phyloP scores from a whole-genome alignment of 2,329 filamentous ascomycete species.

The Cercospora beticola region DNA sequence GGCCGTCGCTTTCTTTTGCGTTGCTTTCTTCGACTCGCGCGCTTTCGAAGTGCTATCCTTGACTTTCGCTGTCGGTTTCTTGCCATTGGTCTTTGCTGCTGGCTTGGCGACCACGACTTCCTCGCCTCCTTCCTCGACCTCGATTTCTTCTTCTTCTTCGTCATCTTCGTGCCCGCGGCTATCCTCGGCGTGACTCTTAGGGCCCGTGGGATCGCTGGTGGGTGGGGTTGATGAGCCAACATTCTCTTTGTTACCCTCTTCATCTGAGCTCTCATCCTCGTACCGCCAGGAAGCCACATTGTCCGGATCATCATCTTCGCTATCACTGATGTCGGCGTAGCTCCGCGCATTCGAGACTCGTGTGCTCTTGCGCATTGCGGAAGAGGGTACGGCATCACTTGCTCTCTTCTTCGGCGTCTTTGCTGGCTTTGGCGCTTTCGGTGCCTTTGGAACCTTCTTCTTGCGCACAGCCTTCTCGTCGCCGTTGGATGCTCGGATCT shows the following conservation, averaged over 20 bases:
- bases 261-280: slow-evolving; percentile 26
- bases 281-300: slow-evolving; percentile 39
- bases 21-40: slow-evolving; percentile 1
- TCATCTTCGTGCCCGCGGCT: neutral
- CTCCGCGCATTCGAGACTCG: slow-evolving; percentile 43
- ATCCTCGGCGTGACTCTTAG: slow-evolving; percentile 9
- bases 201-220: slow-evolving; percentile 30
- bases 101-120: neutral
- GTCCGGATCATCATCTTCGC: slow-evolving; percentile 37
- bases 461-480: slow-evolving; percentile 29
- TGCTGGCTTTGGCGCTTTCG: slow-evolving; percentile 40
- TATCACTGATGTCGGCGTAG: slow-evolving; percentile 48
- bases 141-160: slow-evolving; percentile 1
- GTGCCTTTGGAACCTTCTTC: slow-evolving; percentile 36
- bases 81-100: slow-evolving; percentile 4
- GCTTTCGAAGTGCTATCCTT: neutral
- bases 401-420: slow-evolving; percentile 39
- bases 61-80: neutral
- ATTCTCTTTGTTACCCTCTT: slow-evolving; percentile 32
- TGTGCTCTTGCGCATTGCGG: slow-evolving; percentile 47
- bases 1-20: slow-evolving; percentile 17
- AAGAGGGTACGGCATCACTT: slow-evolving; percentile 40
- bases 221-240: slow-evolving; percentile 31
- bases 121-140: neutral
- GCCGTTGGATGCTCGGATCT: slow-evolving; percentile 28